Evolutionary conservation across 352 stramenopile genomes (phyloP).

Genomic region (Pilasporangium apinafurcum): DNA sequence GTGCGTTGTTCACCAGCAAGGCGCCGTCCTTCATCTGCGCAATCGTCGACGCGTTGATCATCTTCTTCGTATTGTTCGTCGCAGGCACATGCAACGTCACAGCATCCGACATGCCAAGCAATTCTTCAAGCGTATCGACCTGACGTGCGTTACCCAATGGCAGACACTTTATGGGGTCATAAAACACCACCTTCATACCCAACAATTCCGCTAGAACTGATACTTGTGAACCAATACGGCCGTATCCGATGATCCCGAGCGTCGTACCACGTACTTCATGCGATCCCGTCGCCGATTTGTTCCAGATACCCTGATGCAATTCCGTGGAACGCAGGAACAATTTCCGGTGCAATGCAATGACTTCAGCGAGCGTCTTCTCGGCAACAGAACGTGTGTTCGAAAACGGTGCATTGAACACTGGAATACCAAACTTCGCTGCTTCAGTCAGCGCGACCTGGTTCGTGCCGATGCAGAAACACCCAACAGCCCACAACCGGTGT

Average conservation of each 20-base stretch:
- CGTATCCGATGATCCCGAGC: conserved; percentile 75
- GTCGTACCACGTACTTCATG: conserved; percentile 82
- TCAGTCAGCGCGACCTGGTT: conserved; percentile 71
- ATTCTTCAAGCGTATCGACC: conserved; percentile 78
- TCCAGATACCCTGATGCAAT: conserved; percentile 71
- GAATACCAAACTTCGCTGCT: conserved; percentile 53
- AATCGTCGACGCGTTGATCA: conserved; percentile 89
- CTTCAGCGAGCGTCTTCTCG: conserved; percentile 77
- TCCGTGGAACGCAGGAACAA: conserved; percentile 75
- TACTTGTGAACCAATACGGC: conserved; percentile 78
- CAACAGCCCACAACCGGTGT: conserved; percentile 70
- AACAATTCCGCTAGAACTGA: conserved; percentile 80
- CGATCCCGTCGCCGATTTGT: conserved; percentile 66
- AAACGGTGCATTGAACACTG: conserved; percentile 83
- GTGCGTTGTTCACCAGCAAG: conserved; percentile 94
- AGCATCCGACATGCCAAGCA: conserved; percentile 86
- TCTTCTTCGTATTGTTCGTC: conserved; percentile 89
- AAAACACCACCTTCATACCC: conserved; percentile 94
- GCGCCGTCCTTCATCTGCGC: conserved; percentile 90
- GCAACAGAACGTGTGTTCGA: conserved; percentile 84
- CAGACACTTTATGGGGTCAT: conserved; percentile 87
- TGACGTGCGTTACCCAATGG: conserved; percentile 74
- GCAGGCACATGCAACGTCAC: conserved; percentile 95
- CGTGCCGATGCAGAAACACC: conserved; percentile 82
- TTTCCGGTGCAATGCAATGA: conserved; percentile 80